These are phyloP conservation scores for Starmerella roubikii DNA, from an alignment of 805 yeast genomes.

Conservation along the genomic window DNA sequence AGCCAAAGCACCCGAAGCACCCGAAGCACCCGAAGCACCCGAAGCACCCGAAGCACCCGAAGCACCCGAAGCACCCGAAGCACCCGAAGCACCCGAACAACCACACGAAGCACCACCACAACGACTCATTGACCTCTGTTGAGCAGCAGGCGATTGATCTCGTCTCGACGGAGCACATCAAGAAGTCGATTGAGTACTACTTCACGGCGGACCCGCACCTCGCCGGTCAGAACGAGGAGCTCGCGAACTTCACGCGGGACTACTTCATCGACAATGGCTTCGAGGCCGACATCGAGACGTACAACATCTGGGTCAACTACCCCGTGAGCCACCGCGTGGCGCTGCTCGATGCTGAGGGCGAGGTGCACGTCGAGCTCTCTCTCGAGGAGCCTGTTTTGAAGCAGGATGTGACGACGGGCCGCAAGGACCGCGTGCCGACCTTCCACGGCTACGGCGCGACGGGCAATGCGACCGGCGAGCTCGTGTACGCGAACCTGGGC, in stretches of 20 bases:
- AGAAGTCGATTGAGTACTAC: slow-evolving; percentile 14
- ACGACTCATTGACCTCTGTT: background rate
- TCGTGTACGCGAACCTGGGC: slow-evolving; percentile 60
- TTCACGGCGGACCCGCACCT: slow-evolving; percentile 25
- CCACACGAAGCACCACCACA: background rate
- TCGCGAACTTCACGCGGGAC: slow-evolving; percentile 42
- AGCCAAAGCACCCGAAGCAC: background rate
- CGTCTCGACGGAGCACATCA: slow-evolving; percentile 12
- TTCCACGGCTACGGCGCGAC: slow-evolving; percentile 66
- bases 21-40: slow-evolving; percentile 1
- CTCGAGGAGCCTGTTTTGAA: slow-evolving; percentile 39
- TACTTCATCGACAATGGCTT: slow-evolving; percentile 52
- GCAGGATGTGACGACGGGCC: slow-evolving; percentile 38
- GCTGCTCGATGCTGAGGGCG: slow-evolving; percentile 26
- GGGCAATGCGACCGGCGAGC: slow-evolving; percentile 58
- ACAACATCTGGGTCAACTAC: slow-evolving; percentile 48
- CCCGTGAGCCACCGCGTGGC: slow-evolving; percentile 44
- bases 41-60: slow-evolving; percentile 1
- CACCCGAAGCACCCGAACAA: background rate
- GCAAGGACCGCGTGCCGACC: slow-evolving; percentile 45
- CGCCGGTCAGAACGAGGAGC: slow-evolving; percentile 28
- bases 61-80: slow-evolving; percentile 2
- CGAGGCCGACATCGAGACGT: slow-evolving; percentile 38
- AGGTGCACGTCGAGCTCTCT: slow-evolving; percentile 37
- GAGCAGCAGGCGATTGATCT: background rate